Evolutionary conservation across 2,329 filamentous ascomycete species (phyloP), one percentile per base, ranked within the genome.

Genomic region (Ascosphaera aggregata): DNA sequence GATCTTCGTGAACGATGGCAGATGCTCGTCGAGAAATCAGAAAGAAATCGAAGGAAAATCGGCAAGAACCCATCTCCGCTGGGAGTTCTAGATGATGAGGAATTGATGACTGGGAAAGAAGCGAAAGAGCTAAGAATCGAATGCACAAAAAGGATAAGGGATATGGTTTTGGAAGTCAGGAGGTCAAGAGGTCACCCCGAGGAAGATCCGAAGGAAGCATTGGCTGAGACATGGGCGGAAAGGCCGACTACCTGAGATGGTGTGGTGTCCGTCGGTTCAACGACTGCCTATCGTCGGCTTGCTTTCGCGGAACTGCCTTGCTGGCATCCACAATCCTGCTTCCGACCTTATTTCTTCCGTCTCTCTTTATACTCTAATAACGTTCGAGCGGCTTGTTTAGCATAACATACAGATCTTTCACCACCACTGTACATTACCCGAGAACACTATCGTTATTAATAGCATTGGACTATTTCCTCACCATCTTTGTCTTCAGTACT

Each of bases 101-200:
- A 67, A 32, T 60, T 86, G 19, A 73, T 73, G 55, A 69, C 74
- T 47, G 70, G 73, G 9, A 57, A 63, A n/a, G 84, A 94, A 57
- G 86, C 81, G 0, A 67, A 78, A 39, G 67, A 73, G 46, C 61
- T 91, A 44, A 66, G 89, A 42, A 73, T 79, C 40, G 81, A 93
- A 55, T 81, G 86, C 37, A 82, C 86, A 2, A 66, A 67, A 54
- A 68, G 76, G 42, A 71, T 95, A 24, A 67, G 89, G 37, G 67
- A 78, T 40, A 78, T 91, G 53, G 76, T 98, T 2, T 58, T 86
- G 39, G 80, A 81, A 49, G 66, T 95, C 17, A 68, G 86, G 44
- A 65, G 71, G 45, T 66, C 66, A 35, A 61, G 78, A 42, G 85
- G 84, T 1, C 71, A 78, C 44, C 69, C 78, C 1, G 82, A 92